A percentile compares a stretch with the other conserved stretches of the same genome.
These are phyloP conservation scores for Ogataea pignaliae DNA, from an alignment of 805 yeast species.

Conservation along the genomic window DNA sequence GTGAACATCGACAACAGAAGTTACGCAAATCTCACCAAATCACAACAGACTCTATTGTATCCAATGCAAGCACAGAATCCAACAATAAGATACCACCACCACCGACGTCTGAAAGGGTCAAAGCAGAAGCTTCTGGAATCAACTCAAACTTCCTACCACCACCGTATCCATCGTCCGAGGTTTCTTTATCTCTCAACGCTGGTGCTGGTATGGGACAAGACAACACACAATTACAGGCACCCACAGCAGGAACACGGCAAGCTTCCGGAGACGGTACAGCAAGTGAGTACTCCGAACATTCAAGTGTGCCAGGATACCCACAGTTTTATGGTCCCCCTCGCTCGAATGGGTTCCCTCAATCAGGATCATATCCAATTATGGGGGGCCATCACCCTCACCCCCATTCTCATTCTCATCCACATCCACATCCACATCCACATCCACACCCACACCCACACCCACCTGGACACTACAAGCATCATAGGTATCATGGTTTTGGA, in stretches of 20 bases:
- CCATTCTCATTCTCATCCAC: constrained; percentile 5
- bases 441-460: constrained; percentile 7
- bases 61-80: too few relatives aligned
- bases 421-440: constrained; percentile 5
- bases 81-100: too few relatives aligned
- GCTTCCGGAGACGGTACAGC: constrained; percentile 1
- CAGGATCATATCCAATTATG: constrained; percentile 6
- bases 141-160: constrained; percentile 1
- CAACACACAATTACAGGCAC: too few relatives aligned
- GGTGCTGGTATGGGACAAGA: too few relatives aligned
- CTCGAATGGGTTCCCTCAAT: too few relatives aligned
- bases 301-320: constrained; percentile 1
- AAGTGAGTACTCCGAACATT: constrained; percentile 9
- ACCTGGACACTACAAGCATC: background rate
- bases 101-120: too few relatives aligned
- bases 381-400: constrained; percentile 5
- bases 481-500: too few relatives aligned
- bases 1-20: too few relatives aligned
- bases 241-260: background rate
- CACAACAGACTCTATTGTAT: too few relatives aligned
- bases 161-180: background rate
- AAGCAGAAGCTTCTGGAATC: constrained; percentile 1
- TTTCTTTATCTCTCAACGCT: too few relatives aligned
- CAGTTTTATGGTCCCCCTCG: too few relatives aligned
- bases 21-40: too few relatives aligned